Evolutionary conservation across 371 early-diverging fungal genomes (phyloP).

Genomic region (Ordospora pajunii): DNA sequence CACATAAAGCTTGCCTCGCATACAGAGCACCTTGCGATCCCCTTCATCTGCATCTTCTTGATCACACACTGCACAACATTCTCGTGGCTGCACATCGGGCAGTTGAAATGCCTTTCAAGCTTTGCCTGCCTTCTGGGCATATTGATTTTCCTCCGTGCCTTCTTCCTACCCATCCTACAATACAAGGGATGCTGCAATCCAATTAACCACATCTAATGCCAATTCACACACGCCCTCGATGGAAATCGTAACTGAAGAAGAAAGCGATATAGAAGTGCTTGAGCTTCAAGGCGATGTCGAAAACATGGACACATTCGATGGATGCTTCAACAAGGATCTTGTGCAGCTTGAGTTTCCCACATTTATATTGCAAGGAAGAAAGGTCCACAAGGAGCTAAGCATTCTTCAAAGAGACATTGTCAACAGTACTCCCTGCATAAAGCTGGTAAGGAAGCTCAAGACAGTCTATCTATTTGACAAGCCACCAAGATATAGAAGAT

Average conservation of each 20-base stretch:
- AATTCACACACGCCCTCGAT: background rate
- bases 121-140: background rate
- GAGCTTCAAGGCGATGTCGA: conserved; percentile 37
- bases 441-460: background rate
- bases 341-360: conserved; percentile 12
- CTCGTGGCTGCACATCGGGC: conserved; percentile 54
- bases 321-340: conserved; percentile 12
- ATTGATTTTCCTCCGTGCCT: conserved; percentile 34
- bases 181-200: background rate
- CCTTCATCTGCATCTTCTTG: conserved; percentile 24
- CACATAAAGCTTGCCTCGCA: conserved; percentile 51
- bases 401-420: conserved; percentile 3
- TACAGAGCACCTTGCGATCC: conserved; percentile 41
- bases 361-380: conserved; percentile 34
- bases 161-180: conserved; percentile 37
- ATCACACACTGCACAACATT: conserved; percentile 51
- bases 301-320: conserved; percentile 33
- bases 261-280: conserved; percentile 2
- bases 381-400: background rate
- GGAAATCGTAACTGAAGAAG: background rate
- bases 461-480: conserved; percentile 22
- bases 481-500: conserved; percentile 25
- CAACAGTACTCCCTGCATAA: background rate
- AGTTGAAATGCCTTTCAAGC: conserved; percentile 52
- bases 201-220: background rate